Evolutionary conservation across 768 basidiomycete genomes (phyloP).

Genomic region (Suillus weaverae): DNA sequence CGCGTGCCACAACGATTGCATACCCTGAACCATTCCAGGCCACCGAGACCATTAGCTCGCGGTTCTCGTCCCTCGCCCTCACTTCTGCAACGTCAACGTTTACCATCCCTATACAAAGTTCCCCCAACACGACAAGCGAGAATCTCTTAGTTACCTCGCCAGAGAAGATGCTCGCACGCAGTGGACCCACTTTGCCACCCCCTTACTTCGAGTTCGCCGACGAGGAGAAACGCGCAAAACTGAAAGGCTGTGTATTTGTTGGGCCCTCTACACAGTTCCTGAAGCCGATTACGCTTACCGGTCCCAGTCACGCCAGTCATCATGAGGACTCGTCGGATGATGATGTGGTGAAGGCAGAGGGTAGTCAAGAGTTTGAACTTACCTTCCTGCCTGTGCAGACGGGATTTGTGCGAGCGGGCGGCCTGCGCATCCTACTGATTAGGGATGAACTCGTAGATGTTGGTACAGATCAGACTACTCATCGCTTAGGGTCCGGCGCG

Average conservation of each 20-base stretch:
- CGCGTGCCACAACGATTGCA: constrained; percentile 24
- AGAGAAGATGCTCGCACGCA: constrained; percentile 9
- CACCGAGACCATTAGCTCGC: constrained; percentile 5
- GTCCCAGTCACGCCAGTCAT: constrained; percentile 7
- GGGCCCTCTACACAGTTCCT: constrained; percentile 54
- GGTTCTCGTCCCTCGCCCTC: constrained; percentile 10
- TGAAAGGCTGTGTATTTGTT: constrained; percentile 41
- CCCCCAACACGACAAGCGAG: constrained; percentile 8
- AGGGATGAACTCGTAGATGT: constrained; percentile 51
- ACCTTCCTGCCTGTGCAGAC: constrained; percentile 56
- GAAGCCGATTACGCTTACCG: constrained; percentile 40
- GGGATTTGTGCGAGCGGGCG: constrained; percentile 68
- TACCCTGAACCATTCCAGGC: constrained; percentile 10
- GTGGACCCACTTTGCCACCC: constrained; percentile 36
- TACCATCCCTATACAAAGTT: constrained; percentile 9
- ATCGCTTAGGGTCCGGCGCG: constrained; percentile 18
- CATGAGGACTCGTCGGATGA: constrained; percentile 12
- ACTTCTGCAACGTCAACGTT: constrained; percentile 7
- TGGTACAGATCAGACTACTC: constrained; percentile 20
- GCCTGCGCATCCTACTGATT: constrained; percentile 66
- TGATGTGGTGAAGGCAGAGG: constrained; percentile 33
- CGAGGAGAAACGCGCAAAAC: constrained; percentile 32
- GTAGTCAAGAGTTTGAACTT: constrained; percentile 60
- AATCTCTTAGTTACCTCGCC: constrained; percentile 17
- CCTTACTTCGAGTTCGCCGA: constrained; percentile 46